phyloP scores from a whole-genome alignment of 495 filamentous ascomycete species.

The Talaromyces liani region DNA sequence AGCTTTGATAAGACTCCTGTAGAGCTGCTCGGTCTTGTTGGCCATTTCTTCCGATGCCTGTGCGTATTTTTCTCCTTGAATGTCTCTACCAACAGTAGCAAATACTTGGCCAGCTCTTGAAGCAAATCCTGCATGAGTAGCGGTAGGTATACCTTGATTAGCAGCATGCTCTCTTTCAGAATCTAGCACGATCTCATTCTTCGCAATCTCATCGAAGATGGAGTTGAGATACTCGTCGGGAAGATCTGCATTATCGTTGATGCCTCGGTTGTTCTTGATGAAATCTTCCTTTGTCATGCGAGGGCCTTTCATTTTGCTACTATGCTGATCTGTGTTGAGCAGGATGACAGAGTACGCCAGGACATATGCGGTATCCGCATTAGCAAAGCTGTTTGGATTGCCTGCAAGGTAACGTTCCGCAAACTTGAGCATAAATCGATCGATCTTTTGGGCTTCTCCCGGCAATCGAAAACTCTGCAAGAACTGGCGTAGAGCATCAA shows the following conservation, averaged over 20 bases:
- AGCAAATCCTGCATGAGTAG: slow-evolving; percentile 59
- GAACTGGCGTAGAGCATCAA: slow-evolving; percentile 84
- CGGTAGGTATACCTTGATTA: slow-evolving; percentile 52
- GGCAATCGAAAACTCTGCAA: slow-evolving; percentile 92
- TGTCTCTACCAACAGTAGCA: slow-evolving; percentile 80
- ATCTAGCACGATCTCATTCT: slow-evolving; percentile 89
- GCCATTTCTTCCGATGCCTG: slow-evolving; percentile 95
- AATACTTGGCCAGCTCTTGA: slow-evolving; percentile 84
- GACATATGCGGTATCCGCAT: slow-evolving; percentile 96
- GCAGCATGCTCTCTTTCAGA: slow-evolving; percentile 85
- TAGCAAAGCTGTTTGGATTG: slow-evolving; percentile 96
- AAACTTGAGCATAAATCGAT: slow-evolving; percentile 99
- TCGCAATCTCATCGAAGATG: slow-evolving; percentile 87
- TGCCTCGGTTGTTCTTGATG: slow-evolving; percentile 97
- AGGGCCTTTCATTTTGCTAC: slow-evolving; percentile 65
- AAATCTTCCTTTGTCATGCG: slow-evolving; percentile 97
- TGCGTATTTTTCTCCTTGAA: slow-evolving; percentile 87
- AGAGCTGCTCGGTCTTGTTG: slow-evolving; percentile 78
- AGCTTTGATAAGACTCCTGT: slow-evolving; percentile 79
- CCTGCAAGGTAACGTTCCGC: slow-evolving; percentile 89
- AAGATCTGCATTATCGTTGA: slow-evolving; percentile 92
- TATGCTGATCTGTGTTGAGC: slow-evolving; percentile 95
- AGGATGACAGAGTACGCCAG: slow-evolving; percentile 93
- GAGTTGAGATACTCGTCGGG: slow-evolving; percentile 84
- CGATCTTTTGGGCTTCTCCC: slow-evolving; percentile 97